Evolutionary conservation across 352 stramenopile genomes (phyloP).

Genomic region (Pythium vanterpoolii): DNA sequence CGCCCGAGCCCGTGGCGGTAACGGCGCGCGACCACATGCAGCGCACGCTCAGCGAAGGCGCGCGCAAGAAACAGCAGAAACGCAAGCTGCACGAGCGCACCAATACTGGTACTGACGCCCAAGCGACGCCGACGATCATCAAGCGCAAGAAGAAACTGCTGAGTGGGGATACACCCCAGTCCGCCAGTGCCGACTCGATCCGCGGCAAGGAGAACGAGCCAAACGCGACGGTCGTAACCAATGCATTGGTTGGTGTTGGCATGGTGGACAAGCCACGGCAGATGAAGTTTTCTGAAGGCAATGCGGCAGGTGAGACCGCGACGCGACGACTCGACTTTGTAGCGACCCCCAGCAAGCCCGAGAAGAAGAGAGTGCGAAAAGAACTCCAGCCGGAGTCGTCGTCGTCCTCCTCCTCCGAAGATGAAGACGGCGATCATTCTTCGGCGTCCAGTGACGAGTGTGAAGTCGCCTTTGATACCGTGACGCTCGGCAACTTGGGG

Average conservation of each 20-base stretch:
- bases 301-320: constrained; percentile 4
- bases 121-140: constrained; percentile 8
- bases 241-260: background rate
- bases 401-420: constrained; percentile 17
- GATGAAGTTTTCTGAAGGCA: background rate
- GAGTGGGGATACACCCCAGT: constrained; percentile 8
- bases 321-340: constrained; percentile 22
- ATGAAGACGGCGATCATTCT: constrained; percentile 18
- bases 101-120: background rate
- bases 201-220: constrained; percentile 8
- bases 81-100: constrained; percentile 17
- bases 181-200: background rate
- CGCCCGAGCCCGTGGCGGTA: constrained; percentile 6
- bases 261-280: constrained; percentile 6
- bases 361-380: constrained; percentile 8
- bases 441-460: constrained; percentile 37
- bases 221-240: background rate
- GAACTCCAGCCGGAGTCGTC: constrained; percentile 9
- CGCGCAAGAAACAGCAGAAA: constrained; percentile 25
- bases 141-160: constrained; percentile 19
- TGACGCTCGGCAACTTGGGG: constrained; percentile 59
- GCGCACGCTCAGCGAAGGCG: constrained; percentile 27
- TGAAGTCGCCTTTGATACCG: constrained; percentile 58
- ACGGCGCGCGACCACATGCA: constrained; percentile 16
- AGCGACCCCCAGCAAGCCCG: constrained; percentile 14